phyloP scores from a whole-genome alignment of 192 early-diverging fungal species.

The Coemansia sp. region DNA sequence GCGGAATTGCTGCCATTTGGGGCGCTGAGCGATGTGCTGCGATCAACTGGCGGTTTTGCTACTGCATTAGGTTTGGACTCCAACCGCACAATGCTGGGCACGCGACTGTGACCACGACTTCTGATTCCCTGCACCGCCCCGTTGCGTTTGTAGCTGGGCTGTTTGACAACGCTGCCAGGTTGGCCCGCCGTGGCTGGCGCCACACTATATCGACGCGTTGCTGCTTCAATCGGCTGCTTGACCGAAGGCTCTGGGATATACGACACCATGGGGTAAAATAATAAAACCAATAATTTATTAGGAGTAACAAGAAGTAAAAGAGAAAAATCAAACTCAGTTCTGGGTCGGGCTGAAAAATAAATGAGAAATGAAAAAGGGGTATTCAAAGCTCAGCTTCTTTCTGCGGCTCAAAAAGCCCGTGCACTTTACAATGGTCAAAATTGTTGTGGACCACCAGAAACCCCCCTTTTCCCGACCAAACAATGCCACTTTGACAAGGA shows the following conservation, averaged over 20 bases:
- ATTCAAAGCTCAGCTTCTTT: background rate
- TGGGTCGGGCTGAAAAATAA: background rate
- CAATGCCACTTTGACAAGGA: slow-evolving; percentile 6
- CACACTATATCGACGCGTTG: background rate
- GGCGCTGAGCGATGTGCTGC: slow-evolving; percentile 4
- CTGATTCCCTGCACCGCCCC: background rate
- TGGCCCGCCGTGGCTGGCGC: background rate
- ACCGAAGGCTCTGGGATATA: slow-evolving; percentile 25
- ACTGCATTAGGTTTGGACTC: background rate
- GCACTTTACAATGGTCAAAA: background rate
- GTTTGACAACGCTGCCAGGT: background rate
- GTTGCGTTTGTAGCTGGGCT: background rate
- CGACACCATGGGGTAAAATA: slow-evolving; percentile 10
- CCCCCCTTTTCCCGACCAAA: background rate
- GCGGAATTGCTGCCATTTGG: slow-evolving; percentile 11
- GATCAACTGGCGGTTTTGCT: background rate
- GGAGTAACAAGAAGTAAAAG: slow-evolving; percentile 3
- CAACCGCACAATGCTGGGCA: slow-evolving; percentile 9
- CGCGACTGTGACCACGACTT: slow-evolving; percentile 1
- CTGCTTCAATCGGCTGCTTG: background rate
- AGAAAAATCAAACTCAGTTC: background rate
- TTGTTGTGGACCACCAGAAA: background rate
- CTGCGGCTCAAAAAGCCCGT: slow-evolving; percentile 2
- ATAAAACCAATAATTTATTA: slow-evolving; percentile 1
- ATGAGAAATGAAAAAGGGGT: background rate